Evolutionary conservation across 768 basidiomycete genomes (phyloP), one percentile per base, ranked within the genome.

Genomic region (Suillus occidentalis): DNA sequence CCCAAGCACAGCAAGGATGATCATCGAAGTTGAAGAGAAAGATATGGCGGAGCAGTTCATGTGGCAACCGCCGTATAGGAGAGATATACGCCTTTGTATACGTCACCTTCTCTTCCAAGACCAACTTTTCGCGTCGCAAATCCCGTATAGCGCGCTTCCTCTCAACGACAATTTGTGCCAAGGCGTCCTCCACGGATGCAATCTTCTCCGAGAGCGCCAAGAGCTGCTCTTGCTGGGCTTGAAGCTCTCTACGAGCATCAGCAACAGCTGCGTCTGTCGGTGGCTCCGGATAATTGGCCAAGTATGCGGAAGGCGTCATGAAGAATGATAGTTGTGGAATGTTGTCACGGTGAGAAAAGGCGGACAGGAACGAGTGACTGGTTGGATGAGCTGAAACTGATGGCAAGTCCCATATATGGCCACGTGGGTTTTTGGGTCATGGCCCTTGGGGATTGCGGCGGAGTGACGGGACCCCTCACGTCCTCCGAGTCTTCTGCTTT

Each of bases 1-100:
- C 83, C 91, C 91, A 93, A 8, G 89, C 88, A 71, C 85, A 87
- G 71, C 87, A 89, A n/a, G 89, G 84, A 72, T 89, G 82, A 62
- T 85, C 84, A 63, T 89, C 86, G 67, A 90, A 92, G 69, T 83
- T 83, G 76, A 85, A 84, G 66, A 85, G 72, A 71, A 94, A 94
- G 69, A 94, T 86, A 64, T 87, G 84, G 62, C 88, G 82, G 59
- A 92, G 80, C n/a, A 94, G 78, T 69, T 94, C 92, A 43, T 83
- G 77, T 1, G 91, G 91, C 31, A 94, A 80, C 49, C 89, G 80
- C 36, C 88, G 81, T 67, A 93, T 87, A 39, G 90, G 90, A 13
- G 91, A 85, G 63, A 92, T 80, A 71, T 90, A 92, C 1, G 88
- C 88, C 73, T 82, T 77, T 4, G 87, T 83, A 28, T 78, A 78